Conservation (phyloP, 257 asterid species). For the Datura wrightii region DNA sequence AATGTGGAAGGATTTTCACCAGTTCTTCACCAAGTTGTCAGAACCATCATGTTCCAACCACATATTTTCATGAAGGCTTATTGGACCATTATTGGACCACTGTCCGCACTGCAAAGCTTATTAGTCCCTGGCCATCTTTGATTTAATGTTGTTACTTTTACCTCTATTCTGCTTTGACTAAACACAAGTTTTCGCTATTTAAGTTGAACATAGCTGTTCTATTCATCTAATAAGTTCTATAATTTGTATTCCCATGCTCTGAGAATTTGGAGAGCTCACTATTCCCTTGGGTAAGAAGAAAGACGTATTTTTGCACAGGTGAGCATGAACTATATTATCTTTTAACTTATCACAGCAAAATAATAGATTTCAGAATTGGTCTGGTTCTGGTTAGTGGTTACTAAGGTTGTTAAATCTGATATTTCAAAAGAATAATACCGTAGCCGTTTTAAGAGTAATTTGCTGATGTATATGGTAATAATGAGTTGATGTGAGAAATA, state of each 20-base stretch:
- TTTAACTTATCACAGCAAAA: not conserved
- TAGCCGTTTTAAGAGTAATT: slow-evolving; percentile 2
- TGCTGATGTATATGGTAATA: not conserved
- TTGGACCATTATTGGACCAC: not conserved
- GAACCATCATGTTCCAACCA: not conserved
- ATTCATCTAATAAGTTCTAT: not conserved
- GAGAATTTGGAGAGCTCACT: not conserved
- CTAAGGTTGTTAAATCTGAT: not conserved
- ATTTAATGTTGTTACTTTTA: not conserved
- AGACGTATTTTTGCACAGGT: not conserved
- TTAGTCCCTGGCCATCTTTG: not conserved
- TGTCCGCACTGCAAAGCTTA: not conserved
- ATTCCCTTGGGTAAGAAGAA: not conserved
- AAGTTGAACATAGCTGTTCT: not conserved
- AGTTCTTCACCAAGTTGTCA: not conserved
- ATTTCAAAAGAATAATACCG: not conserved
- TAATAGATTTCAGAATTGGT: not conserved
- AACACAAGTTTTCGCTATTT: not conserved
- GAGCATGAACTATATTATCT: not conserved
- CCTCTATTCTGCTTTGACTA: slow-evolving; percentile 1
- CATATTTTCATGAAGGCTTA: not conserved
- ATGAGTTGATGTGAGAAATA: not conserved
- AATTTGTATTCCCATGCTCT: slow-evolving; percentile 2
- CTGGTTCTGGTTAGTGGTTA: not conserved
- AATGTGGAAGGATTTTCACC: not conserved